phyloP scores from a whole-genome alignment of 164 flowering plant species.

The Magnolia sinica region DNA sequence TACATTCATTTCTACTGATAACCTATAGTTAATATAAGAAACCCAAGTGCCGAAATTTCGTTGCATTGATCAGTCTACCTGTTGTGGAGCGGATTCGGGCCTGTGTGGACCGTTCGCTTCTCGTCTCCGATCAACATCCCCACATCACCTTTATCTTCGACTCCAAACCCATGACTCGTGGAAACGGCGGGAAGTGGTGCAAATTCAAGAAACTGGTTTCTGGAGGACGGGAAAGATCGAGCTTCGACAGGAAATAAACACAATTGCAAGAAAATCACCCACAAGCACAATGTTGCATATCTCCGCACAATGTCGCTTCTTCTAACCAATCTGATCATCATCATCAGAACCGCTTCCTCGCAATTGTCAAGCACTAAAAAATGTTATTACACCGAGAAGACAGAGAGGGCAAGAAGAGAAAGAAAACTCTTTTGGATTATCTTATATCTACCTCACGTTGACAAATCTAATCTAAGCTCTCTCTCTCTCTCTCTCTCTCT shows the following conservation, averaged over 20 bases:
- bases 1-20: neutral
- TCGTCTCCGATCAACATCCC: constrained; percentile 40
- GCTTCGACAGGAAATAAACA: constrained; percentile 3
- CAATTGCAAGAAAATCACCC: constrained; percentile 30
- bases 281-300: constrained; percentile 24
- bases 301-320: neutral
- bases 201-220: constrained; percentile 21
- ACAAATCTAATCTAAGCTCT: neutral
- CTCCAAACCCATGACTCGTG: neutral
- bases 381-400: neutral
- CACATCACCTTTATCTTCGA: constrained; percentile 5
- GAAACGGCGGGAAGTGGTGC: constrained; percentile 20
- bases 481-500: constrained; percentile 9
- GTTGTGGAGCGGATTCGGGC: constrained; percentile 83
- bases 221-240: constrained; percentile 16
- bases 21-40: neutral
- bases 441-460: neutral
- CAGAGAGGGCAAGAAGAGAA: neutral
- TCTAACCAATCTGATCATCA: neutral
- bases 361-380: neutral
- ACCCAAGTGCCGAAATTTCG: neutral
- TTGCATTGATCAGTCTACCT: constrained; percentile 9
- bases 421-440: neutral
- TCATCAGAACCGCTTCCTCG: neutral
- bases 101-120: constrained; percentile 60